Conservation (phyloP, 176 grass and related monocot genomes). For the Oryza nivara region DNA sequence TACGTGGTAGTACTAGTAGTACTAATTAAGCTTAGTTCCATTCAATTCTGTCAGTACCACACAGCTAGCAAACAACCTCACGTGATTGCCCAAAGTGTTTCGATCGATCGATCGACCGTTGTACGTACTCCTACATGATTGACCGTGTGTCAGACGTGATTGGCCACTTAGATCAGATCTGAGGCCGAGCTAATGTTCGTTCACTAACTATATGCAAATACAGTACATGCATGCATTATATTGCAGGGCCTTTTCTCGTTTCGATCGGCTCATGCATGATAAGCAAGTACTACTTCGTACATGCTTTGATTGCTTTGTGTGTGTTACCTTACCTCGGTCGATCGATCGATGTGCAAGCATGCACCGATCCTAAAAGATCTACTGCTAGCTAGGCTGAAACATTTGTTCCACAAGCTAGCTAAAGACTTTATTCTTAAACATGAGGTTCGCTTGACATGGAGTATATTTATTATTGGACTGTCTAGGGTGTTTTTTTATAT, state of each 20-base stretch:
- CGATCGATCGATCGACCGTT: not conserved
- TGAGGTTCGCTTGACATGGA: no score
- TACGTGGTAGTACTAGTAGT: not conserved
- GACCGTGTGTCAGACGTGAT: not conserved
- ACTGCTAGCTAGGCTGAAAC: no score
- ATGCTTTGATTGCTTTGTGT: no score
- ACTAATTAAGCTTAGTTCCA: not conserved
- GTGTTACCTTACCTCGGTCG: no score
- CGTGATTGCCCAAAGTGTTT: slow-evolving; percentile 5
- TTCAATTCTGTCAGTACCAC: not conserved
- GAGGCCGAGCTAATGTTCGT: not conserved
- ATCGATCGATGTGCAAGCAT: no score
- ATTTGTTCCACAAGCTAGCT: no score
- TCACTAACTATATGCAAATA: not conserved
- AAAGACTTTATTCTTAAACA: no score
- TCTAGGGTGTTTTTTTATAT: no score
- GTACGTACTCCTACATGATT: not conserved
- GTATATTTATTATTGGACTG: no score
- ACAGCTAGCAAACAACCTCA: slow-evolving; percentile 13
- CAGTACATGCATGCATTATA: not conserved
- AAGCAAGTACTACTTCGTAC: no score
- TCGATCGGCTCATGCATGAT: not conserved
- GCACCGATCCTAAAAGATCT: no score
- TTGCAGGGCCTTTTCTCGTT: not conserved
- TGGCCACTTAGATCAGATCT: slow-evolving; percentile 9